Base-by-base conservation (phyloP, 148 eudicot species). In the Oxyria digyna region DNA sequence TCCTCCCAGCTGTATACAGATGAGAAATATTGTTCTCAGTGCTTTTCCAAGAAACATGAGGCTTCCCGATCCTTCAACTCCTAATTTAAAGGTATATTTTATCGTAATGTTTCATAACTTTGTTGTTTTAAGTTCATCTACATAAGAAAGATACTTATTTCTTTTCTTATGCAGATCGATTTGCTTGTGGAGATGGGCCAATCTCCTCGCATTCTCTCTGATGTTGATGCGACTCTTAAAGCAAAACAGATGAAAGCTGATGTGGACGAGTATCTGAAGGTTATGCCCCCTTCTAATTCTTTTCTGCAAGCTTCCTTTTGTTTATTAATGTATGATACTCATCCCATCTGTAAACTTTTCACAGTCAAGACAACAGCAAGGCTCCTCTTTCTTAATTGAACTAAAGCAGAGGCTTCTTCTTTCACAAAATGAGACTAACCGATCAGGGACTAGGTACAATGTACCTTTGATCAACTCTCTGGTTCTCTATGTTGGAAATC, bases 1-100 rank as follows among this genome's bases (percentile, higher is more conserved):
- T 52, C 99, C 97, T 62, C 91, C 89, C 8, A 95, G 96, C 69
- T 95, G 99, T 79, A 88, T 95, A 77, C 99, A 95, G 76, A 95
- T 95, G 99, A 86, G 97, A 37, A 95, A 88, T 83, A 95, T 95
- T 70, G 84, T 95, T 70, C 93, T 95, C 31, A 88, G 97, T 63
- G 99, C 99, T 73, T 95, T 91, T 82, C 99, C 99, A 42, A 88
- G 93, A 75, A 95, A 91, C 71, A 91, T 95, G 97, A 91, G 96
- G 82, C 87, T 91, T 57, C 99, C 99, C 18, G 97, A 95, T 74
- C 99, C 99, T 42, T 88, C 91, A 41, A 95, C 99, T 78, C 96
- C 99, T 42, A 95, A 91, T 79, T 76, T 91, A 74, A 95, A 91
- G 97, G 94, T 94, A 45, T n/a, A 17, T 74, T 0, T 13, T 21